These are phyloP conservation scores for Aegilops speltoides DNA, from an alignment of 176 grass and related monocot genomes.

Conservation along the genomic window DNA sequence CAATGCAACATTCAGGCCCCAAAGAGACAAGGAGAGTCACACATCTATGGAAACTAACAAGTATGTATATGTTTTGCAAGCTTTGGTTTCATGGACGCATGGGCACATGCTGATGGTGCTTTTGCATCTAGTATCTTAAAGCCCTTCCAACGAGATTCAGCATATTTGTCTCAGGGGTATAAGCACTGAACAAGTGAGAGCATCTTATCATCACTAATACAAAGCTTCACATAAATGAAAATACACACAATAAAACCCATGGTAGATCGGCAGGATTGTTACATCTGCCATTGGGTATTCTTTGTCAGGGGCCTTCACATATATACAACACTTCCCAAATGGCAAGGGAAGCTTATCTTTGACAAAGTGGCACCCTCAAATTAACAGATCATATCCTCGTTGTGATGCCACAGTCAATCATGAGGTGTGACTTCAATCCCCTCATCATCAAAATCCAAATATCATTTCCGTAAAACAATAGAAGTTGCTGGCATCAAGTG, in stretches of 20 bases:
- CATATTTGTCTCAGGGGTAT: not conserved
- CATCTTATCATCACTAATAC: not conserved
- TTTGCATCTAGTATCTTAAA: not conserved
- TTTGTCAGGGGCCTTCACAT: not conserved
- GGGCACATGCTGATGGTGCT: not conserved
- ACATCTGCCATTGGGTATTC: not conserved
- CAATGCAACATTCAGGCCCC: slow-evolving; percentile 5
- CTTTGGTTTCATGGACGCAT: not conserved
- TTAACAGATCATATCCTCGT: not conserved
- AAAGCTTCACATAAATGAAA: slow-evolving; percentile 12
- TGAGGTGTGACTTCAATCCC: not conserved
- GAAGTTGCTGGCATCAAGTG: not conserved
- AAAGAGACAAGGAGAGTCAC: not conserved
- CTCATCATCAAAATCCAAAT: not conserved
- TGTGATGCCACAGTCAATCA: not conserved
- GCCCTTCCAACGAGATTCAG: not conserved
- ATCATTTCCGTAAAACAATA: not conserved
- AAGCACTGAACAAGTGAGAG: not conserved
- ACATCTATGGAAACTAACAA: not conserved
- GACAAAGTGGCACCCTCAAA: not conserved
- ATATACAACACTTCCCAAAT: not conserved
- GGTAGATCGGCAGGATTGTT: not conserved
- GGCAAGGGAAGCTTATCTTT: not conserved
- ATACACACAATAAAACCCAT: not conserved
- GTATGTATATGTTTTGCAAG: not conserved